Percentiles rank a stretch among this genome's conserved stretches.
Conservation (phyloP, 2,329 filamentous ascomycete genomes). For the Penicillium sp. region DNA sequence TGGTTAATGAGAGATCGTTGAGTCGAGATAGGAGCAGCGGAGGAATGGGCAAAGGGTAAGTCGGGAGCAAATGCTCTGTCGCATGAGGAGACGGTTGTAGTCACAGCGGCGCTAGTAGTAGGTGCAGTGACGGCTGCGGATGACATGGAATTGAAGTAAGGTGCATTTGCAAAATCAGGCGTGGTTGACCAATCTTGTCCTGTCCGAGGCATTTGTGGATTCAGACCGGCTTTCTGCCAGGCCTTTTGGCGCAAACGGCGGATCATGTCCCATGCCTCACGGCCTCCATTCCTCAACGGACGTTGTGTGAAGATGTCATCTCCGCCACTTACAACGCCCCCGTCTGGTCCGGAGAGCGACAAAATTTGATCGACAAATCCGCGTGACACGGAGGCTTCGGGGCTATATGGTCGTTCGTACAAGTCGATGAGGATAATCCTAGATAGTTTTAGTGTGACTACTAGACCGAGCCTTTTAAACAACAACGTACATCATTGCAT, state of each 20-base stretch:
- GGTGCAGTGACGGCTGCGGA: no score
- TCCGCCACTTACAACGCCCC: slow-evolving; percentile 40
- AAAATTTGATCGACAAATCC: slow-evolving; percentile 42
- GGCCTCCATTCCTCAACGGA: slow-evolving; percentile 41
- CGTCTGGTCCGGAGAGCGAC: slow-evolving; percentile 38
- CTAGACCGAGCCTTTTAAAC: background rate
- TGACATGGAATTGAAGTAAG: background rate
- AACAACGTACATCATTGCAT: slow-evolving; percentile 34
- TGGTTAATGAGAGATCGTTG: background rate
- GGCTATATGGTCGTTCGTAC: slow-evolving; percentile 40
- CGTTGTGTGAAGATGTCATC: slow-evolving; percentile 38
- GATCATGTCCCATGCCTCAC: slow-evolving; percentile 44
- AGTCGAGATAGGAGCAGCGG: background rate
- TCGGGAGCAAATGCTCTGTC: background rate
- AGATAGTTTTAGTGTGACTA: slow-evolving; percentile 8
- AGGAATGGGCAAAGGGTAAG: background rate
- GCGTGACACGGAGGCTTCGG: slow-evolving; percentile 39
- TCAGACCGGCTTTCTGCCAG: slow-evolving; percentile 42
- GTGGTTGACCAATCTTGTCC: slow-evolving; percentile 29
- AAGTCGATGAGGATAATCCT: slow-evolving; percentile 44
- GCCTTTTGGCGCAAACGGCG: slow-evolving; percentile 40
- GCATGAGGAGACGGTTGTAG: background rate
- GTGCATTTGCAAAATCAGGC: background rate
- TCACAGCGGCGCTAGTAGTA: no score
- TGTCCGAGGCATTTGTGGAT: slow-evolving; percentile 40